Evolutionary conservation across 2,329 filamentous ascomycete genomes (phyloP).

Genomic region (Curvularia eragrostidis): DNA sequence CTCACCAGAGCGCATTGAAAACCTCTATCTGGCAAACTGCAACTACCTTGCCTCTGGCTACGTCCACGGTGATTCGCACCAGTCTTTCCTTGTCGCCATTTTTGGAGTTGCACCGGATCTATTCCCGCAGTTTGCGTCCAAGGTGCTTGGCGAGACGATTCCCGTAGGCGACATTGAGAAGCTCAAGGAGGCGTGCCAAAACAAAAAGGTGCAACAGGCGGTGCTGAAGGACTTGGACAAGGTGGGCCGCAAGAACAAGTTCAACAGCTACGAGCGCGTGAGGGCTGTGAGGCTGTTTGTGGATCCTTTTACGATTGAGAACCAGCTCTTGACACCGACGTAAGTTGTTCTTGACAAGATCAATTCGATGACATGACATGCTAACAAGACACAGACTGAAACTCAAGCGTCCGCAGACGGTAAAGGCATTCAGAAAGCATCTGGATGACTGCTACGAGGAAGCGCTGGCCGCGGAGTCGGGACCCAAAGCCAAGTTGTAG

Average conservation of each 20-base stretch:
- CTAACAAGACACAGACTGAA: slow-evolving; percentile 63
- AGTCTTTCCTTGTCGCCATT: slow-evolving; percentile 82
- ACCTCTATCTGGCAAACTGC: slow-evolving; percentile 84
- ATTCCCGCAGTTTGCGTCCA: slow-evolving; percentile 82
- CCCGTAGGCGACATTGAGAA: slow-evolving; percentile 68
- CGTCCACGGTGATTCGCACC: slow-evolving; percentile 86
- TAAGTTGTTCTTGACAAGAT: slow-evolving; percentile 60
- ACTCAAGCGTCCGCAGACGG: slow-evolving; percentile 72
- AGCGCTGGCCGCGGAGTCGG: slow-evolving; percentile 53
- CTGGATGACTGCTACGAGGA: slow-evolving; percentile 69
- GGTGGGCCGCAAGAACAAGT: slow-evolving; percentile 82
- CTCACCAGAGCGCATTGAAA: slow-evolving; percentile 95
- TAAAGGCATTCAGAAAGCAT: slow-evolving; percentile 65
- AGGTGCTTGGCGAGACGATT: slow-evolving; percentile 74
- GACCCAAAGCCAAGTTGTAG: slow-evolving; percentile 58
- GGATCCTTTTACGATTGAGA: slow-evolving; percentile 92
- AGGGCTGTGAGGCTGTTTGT: slow-evolving; percentile 75
- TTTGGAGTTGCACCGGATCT: slow-evolving; percentile 86
- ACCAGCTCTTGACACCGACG: slow-evolving; percentile 88
- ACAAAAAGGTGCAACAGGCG: slow-evolving; percentile 74
- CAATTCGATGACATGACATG: background rate
- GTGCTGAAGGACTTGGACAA: slow-evolving; percentile 79
- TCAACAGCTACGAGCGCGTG: slow-evolving; percentile 89
- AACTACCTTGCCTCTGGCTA: slow-evolving; percentile 80
- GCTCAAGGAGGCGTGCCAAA: slow-evolving; percentile 69